Conservation (phyloP, 805 yeast species). For the Candida gorgasii region DNA sequence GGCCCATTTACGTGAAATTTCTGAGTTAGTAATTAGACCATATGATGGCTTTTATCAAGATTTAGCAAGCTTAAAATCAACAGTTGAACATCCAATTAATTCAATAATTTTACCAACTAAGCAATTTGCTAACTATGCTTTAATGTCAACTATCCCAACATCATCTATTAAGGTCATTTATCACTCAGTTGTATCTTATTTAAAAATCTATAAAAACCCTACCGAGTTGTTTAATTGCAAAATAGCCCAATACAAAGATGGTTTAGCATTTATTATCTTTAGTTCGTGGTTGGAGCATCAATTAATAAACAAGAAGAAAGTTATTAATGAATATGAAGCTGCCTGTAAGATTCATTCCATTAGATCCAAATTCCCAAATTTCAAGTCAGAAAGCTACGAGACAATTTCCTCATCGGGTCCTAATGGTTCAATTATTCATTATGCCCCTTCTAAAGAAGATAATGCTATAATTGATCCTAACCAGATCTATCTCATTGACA, state of each 20-base stretch:
- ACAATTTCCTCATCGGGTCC: slow-evolving; percentile 77
- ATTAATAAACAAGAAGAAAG: slow-evolving; percentile 39
- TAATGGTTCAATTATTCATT: slow-evolving; percentile 75
- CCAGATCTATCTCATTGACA: slow-evolving; percentile 55
- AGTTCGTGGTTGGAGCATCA: slow-evolving; percentile 79
- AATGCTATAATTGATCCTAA: slow-evolving; percentile 61
- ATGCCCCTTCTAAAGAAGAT: slow-evolving; percentile 63
- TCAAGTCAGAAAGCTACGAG: slow-evolving; percentile 70
- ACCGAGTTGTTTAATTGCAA: slow-evolving; percentile 72
- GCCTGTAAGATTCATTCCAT: slow-evolving; percentile 58
- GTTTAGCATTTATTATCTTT: slow-evolving; percentile 70
- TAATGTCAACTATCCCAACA: slow-evolving; percentile 28
- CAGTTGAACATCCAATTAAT: slow-evolving; percentile 17
- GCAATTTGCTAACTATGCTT: slow-evolving; percentile 31
- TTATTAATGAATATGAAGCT: slow-evolving; percentile 65
- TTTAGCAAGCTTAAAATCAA: slow-evolving; percentile 32
- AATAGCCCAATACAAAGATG: slow-evolving; percentile 81
- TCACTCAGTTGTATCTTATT: slow-evolving; percentile 38
- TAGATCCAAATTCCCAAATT: slow-evolving; percentile 54
- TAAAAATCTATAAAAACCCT: slow-evolving; percentile 76
- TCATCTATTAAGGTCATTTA: slow-evolving; percentile 28
- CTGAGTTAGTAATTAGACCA: slow-evolving; percentile 40
- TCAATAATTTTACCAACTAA: slow-evolving; percentile 34
- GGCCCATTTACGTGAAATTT: slow-evolving; percentile 27
- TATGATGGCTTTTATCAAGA: slow-evolving; percentile 64